A percentile compares a stretch with the other conserved stretches of the same genome.
These are phyloP conservation scores for Fusarium decemcellulare DNA, from an alignment of 2,329 filamentous ascomycete genomes.

Conservation along the genomic window DNA sequence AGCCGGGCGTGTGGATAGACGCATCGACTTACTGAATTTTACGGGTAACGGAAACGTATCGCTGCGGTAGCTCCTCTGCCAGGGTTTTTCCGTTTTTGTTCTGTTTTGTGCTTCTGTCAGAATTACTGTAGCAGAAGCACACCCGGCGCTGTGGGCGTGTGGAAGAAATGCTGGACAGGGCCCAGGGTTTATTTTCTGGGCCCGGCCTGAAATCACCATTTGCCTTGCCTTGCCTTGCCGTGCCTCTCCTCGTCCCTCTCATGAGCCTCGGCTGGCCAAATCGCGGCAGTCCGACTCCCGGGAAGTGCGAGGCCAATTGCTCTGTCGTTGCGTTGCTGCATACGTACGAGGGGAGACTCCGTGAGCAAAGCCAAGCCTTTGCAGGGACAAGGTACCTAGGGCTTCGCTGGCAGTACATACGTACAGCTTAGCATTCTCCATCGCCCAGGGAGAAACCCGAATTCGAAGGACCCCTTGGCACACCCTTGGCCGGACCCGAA, in stretches of 20 bases:
- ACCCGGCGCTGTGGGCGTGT: not conserved
- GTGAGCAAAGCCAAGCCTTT: not conserved
- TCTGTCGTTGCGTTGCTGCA: not conserved
- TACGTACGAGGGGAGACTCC: too few relatives aligned
- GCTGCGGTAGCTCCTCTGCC: slow-evolving; percentile 3
- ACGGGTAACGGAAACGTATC: slow-evolving; percentile 3
- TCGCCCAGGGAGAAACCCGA: slow-evolving; percentile 27
- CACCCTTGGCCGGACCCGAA: not conserved
- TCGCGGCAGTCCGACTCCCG: not conserved
- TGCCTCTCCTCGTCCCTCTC: too few relatives aligned
- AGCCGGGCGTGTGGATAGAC: slow-evolving; percentile 30
- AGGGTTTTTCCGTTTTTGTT: not conserved
- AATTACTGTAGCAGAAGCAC: not conserved
- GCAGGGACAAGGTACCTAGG: not conserved
- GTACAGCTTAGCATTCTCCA: slow-evolving; percentile 1
- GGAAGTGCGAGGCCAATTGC: not conserved
- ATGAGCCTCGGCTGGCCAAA: slow-evolving; percentile 6
- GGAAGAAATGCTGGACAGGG: not conserved
- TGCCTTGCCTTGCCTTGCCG: not conserved
- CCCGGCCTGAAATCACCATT: not conserved
- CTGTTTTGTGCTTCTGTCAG: not conserved
- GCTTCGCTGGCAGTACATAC: not conserved
- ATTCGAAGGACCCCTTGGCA: slow-evolving; percentile 20
- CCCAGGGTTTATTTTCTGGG: not conserved
- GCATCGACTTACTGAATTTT: not conserved